Conservation (phyloP, 768 basidiomycete species). For the Crepidotus variabilis region DNA sequence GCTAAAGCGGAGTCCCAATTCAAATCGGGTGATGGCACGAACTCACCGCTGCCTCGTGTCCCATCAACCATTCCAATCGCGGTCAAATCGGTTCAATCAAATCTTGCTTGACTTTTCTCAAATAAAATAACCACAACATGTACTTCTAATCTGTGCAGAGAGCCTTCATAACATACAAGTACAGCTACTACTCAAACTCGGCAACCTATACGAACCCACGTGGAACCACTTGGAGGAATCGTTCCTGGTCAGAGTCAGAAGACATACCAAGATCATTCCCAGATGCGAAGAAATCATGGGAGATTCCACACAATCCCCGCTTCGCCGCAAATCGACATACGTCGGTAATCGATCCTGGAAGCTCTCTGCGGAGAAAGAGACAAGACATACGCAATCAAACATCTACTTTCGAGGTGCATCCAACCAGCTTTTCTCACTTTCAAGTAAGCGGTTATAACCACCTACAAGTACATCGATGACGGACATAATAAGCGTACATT, state of each 20-base stretch:
- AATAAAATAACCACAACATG: background rate
- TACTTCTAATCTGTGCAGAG: no score
- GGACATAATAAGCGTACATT: background rate
- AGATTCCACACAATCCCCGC: constrained; percentile 18
- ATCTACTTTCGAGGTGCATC: background rate
- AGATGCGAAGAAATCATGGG: constrained; percentile 14
- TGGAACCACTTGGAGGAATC: background rate
- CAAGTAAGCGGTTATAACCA: no score
- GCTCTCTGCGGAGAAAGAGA: background rate
- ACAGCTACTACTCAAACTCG: background rate
- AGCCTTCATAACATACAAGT: no score
- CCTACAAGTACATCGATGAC: background rate
- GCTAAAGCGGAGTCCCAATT: constrained; percentile 29
- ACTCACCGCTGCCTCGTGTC: background rate
- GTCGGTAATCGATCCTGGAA: background rate
- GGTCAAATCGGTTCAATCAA: constrained; percentile 23
- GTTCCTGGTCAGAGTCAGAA: constrained; percentile 21
- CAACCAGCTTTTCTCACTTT: no score
- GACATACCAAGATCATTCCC: constrained; percentile 21
- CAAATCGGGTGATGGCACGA: constrained; percentile 3
- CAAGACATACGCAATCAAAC: background rate
- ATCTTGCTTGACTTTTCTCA: constrained; percentile 2
- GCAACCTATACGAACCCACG: background rate
- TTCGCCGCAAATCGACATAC: background rate
- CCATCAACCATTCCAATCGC: constrained; percentile 9